Evolutionary conservation across 495 filamentous ascomycete genomes (phyloP).

Genomic region (Podospora australis): DNA sequence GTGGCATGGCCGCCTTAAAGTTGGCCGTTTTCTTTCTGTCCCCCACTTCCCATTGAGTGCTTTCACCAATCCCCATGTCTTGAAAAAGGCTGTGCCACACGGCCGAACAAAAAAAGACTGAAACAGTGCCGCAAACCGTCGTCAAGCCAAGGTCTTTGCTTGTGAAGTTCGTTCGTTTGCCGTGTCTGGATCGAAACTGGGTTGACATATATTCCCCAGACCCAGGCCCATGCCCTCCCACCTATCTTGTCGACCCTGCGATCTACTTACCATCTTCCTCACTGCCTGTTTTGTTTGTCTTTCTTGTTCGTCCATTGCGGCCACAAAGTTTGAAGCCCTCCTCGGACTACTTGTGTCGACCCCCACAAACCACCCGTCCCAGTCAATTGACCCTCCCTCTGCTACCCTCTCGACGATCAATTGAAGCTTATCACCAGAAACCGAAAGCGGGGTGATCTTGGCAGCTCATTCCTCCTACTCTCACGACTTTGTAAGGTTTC

Average conservation of each 20-base stretch:
- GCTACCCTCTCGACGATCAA: too few relatives aligned
- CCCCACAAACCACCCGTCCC: too few relatives aligned
- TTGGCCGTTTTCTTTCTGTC: slow-evolving; percentile 1
- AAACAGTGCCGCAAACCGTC: neutral
- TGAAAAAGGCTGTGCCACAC: neutral
- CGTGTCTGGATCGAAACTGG: neutral
- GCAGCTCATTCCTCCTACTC: neutral
- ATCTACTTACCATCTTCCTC: neutral
- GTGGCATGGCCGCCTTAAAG: too few relatives aligned
- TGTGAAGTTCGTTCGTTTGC: neutral
- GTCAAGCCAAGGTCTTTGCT: neutral
- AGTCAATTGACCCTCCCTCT: too few relatives aligned
- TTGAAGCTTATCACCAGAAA: neutral
- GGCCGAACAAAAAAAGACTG: neutral
- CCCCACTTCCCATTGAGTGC: neutral
- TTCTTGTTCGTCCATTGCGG: neutral
- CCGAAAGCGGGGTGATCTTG: too few relatives aligned
- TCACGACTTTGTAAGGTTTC: neutral
- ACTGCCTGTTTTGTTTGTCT: neutral
- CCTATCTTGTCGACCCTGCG: neutral
- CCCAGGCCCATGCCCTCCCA: neutral
- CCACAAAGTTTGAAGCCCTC: neutral
- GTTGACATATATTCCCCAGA: neutral
- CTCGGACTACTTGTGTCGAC: neutral
- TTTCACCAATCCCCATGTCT: neutral